Base-by-base conservation (phyloP, 2,329 filamentous ascomycete genomes). In the Septoria petroselini region DNA sequence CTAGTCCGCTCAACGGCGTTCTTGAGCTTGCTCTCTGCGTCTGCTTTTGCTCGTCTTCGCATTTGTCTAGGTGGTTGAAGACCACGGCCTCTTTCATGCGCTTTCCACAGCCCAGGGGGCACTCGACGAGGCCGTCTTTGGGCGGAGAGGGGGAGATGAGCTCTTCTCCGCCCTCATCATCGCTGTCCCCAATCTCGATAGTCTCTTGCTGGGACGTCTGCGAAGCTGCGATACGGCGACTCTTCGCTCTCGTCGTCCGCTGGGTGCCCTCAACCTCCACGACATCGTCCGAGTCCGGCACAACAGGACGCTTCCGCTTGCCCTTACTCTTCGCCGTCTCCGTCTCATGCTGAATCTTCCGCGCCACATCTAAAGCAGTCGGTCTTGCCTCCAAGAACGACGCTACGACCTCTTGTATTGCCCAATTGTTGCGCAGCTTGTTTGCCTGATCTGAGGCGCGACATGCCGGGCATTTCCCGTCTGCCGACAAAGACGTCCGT, bases 401-500 rank as follows among this genome's bases (percentile, higher is more conserved):
- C 31, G 88, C 83, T 7, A 95, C 87, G 1, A 91, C 77, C 65
- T 97, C 91, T 63, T 93, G 83, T 57, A 97, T 75, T 0, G 85
- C 83, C 79, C 85, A 87, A 67, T 97, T 97, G 39, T 85, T 84
- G 51, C 90, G 79, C 59, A 98, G 67, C 67, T 88, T 93, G 53
- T 88, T 79, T 66, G 91, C 89, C 67, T 96, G 90, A 59, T 95
- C 88, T 1, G 75, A 70, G 4, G 81, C 74, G 43, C 89, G 83
- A 70, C 93, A 98, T 1, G 88, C 76, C 0, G 93, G 93, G 62
- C 93, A 98, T 69, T 86, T 90, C 7, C 89, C 87, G 58, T 96
- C 90, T 25, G 81, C 79, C 2, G 85, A 84, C 1, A 98, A 77
- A 53, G 87, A 89, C 55, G 91, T 80, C 23, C 93, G 86, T 67